phyloP scores from a whole-genome alignment of 179 eudicot genomes.

The Beta corolliflora region DNA sequence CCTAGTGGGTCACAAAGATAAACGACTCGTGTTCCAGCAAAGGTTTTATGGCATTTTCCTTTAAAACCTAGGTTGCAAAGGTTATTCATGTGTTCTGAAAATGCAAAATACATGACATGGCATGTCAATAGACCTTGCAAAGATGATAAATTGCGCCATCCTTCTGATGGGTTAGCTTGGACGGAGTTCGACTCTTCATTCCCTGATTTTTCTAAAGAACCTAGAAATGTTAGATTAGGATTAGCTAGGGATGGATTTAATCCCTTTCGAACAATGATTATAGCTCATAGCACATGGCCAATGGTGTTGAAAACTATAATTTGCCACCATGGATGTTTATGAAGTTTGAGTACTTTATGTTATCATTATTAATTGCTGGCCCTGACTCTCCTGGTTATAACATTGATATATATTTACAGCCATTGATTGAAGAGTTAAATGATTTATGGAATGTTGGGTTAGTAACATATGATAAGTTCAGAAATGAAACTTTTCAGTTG shows the following conservation, averaged over 20 bases:
- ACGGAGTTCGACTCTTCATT: background rate
- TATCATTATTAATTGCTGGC: no score
- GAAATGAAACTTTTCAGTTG: no score
- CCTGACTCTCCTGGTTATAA: no score
- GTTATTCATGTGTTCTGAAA: slow-evolving; percentile 5
- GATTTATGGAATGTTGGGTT: no score
- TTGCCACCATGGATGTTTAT: no score
- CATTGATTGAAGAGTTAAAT: no score
- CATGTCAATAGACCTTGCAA: background rate
- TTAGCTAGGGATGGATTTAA: background rate
- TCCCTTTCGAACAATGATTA: background rate
- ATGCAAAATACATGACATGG: slow-evolving; percentile 8
- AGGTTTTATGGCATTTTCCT: slow-evolving; percentile 24
- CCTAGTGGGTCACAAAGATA: background rate
- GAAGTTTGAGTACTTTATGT: no score
- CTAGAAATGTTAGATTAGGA: background rate
- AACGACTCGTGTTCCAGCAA: background rate
- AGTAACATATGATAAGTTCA: no score
- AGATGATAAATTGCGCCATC: background rate
- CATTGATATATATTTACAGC: no score
- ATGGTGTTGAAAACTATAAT: background rate
- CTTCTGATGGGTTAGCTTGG: background rate
- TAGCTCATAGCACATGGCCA: background rate
- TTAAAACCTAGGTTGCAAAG: slow-evolving; percentile 20
- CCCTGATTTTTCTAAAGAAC: no score